Base-by-base conservation (phyloP, 2,329 filamentous ascomycete species). In the Pseudogymnoascus sp. region DNA sequence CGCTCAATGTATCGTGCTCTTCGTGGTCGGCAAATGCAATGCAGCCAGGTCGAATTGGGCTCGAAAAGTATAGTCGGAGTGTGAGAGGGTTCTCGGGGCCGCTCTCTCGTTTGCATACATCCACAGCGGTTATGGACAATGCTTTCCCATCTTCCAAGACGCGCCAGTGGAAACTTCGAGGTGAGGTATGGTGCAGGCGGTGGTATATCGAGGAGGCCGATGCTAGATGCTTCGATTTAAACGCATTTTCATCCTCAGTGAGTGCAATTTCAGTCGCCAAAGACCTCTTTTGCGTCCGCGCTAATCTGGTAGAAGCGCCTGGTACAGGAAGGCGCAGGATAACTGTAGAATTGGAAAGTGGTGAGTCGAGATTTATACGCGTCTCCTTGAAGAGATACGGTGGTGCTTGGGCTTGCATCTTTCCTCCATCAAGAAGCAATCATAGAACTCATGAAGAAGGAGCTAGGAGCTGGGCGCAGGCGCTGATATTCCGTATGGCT, bases 121-220 rank as follows among this genome's bases (percentile, higher is more conserved):
- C 95, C 65, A 90, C 86, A 42, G 86, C 87, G 72, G 91, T 89
- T 60, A 99, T 82, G 76, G 95, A 93, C 69, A 99, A 81, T 66
- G 91, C 81, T 68, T 84, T 89, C 71, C 87, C 86, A 70, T 91
- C 86, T 71, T 96, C 89, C 65, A 97, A 78, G 40, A 97, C 83
- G 69, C 93, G 86, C 95, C 95, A 99, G 59, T 96, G 82, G 73
- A 97, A 96, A 75, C 86, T 91, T 72, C 90, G 87, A 40, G 95
- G 95, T 67, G 89, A 87, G 67, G 84, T 81, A 71, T 89, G 85
- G 74, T 89, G 84, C 74, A 84, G 84, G 63, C 95, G 87, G 75
- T 96, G 92, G 78, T 91, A 96, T 63, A 97, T 83, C 2, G 91
- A 91, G 28, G 91, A 89, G 34, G 92, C 85, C 1, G 82, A 87